Conservation (phyloP, 2,329 filamentous ascomycete genomes). For the Elsinoe fawcettii region DNA sequence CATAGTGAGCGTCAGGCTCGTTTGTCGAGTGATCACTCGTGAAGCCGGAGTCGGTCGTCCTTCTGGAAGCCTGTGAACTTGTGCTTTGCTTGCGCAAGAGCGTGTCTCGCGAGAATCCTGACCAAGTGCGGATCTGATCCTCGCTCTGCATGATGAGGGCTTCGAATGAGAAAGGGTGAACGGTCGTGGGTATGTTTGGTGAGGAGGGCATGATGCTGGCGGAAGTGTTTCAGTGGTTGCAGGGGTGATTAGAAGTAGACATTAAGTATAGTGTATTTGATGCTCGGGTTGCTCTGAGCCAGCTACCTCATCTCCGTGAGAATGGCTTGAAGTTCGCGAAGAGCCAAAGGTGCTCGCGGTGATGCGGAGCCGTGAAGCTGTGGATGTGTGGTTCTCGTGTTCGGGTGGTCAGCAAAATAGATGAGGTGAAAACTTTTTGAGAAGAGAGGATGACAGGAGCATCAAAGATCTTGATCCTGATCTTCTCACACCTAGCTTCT, state of each 20-base stretch:
- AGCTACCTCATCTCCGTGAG: not conserved
- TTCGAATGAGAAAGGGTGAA: not conserved
- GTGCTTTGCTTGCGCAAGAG: not conserved
- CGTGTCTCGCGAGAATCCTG: slow-evolving; percentile 1
- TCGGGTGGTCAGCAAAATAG: slow-evolving; percentile 1
- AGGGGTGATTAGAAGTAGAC: not conserved
- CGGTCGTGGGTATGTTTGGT: not conserved
- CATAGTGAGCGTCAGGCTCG: not conserved
- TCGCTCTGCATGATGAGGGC: slow-evolving; percentile 10
- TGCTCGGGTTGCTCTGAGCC: not conserved
- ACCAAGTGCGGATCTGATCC: not conserved
- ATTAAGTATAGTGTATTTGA: not conserved
- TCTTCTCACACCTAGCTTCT: not conserved
- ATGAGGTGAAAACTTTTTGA: not conserved
- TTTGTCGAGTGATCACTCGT: slow-evolving; percentile 15
- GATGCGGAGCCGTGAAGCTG: not conserved
- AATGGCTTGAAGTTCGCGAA: not conserved
- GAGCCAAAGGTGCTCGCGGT: slow-evolving; percentile 1
- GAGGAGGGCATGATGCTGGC: not conserved
- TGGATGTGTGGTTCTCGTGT: not conserved
- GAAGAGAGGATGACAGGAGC: not conserved
- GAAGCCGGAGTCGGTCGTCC: not conserved
- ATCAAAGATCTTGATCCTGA: not conserved
- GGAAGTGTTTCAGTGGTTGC: not conserved
- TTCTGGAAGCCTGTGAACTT: not conserved